phyloP scores from a whole-genome alignment of 2,329 filamentous ascomycete genomes.

The Pseudogymnoascus sp. region DNA sequence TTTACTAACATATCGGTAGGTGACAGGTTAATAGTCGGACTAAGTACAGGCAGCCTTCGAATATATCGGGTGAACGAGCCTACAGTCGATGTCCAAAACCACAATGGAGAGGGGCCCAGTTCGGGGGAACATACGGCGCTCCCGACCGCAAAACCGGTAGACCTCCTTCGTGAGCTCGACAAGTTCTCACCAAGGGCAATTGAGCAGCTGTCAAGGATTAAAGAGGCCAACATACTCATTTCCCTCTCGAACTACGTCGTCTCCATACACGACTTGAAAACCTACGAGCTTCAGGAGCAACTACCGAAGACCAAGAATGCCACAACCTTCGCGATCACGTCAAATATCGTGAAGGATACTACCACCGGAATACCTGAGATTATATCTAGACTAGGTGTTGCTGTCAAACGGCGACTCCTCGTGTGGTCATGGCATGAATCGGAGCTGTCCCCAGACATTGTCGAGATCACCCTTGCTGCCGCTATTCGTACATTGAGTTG shows the following conservation, averaged over 20 bases:
- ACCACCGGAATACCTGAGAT: constrained; percentile 85
- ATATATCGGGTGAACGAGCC: constrained; percentile 83
- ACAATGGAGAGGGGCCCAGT: constrained; percentile 28
- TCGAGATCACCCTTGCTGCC: constrained; percentile 72
- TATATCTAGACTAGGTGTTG: constrained; percentile 82
- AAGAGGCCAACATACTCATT: constrained; percentile 84
- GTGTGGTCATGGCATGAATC: constrained; percentile 96
- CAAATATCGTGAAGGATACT: constrained; percentile 86
- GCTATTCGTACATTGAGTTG: constrained; percentile 84
- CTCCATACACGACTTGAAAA: constrained; percentile 81
- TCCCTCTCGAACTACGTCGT: constrained; percentile 86
- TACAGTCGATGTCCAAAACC: constrained; percentile 32
- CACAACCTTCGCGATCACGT: constrained; percentile 83
- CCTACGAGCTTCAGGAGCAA: constrained; percentile 72
- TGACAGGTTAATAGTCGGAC: constrained; percentile 82
- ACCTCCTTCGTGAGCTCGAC: constrained; percentile 83
- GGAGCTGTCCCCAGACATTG: constrained; percentile 66
- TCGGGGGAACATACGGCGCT: constrained; percentile 21
- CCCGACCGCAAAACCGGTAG: constrained; percentile 50
- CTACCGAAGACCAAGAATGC: constrained; percentile 80
- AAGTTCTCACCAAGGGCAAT: constrained; percentile 86
- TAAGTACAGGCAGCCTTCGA: constrained; percentile 80
- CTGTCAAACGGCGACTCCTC: constrained; percentile 81
- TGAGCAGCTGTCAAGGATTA: constrained; percentile 90
- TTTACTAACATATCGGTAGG: constrained; percentile 37